A percentile compares a stretch with the other conserved stretches of the same genome.
Evolutionary conservation across 2,329 filamentous ascomycete genomes (phyloP).

Genomic region (Metarhizium sp.): DNA sequence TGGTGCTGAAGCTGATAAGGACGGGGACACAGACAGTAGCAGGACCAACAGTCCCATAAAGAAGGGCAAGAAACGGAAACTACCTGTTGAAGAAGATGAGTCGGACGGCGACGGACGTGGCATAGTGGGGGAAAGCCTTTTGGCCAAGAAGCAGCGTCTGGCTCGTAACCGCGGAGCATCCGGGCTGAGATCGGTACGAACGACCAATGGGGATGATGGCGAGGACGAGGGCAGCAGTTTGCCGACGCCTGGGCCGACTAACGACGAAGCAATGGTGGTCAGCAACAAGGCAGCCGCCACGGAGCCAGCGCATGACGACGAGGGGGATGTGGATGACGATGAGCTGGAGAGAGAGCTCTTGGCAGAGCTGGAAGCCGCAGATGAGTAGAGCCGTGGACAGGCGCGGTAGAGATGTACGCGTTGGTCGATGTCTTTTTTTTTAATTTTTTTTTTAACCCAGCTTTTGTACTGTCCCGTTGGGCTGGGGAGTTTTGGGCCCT

Average conservation of each 20-base stretch:
- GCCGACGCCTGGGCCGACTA: constrained; percentile 29
- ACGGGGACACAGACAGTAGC: constrained; percentile 20
- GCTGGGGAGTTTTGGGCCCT: not conserved
- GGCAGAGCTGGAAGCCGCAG: constrained; percentile 43
- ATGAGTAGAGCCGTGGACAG: constrained; percentile 8
- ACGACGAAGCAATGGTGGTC: constrained; percentile 20
- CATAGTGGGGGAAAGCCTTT: constrained; percentile 26
- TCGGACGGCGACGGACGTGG: constrained; percentile 22
- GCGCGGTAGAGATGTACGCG: no score
- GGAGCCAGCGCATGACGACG: constrained; percentile 17
- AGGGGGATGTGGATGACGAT: constrained; percentile 38
- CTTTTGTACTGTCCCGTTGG: not conserved
- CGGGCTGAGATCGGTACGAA: constrained; percentile 35
- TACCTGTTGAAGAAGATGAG: constrained; percentile 18
- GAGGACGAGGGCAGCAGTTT: constrained; percentile 26
- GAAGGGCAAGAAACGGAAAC: constrained; percentile 25
- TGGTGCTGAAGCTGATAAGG: constrained; percentile 17
- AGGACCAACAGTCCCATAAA: constrained; percentile 16
- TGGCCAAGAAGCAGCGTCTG: constrained; percentile 43
- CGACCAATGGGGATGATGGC: constrained; percentile 26
- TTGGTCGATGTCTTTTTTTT: no score
- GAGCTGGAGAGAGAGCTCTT: constrained; percentile 56
- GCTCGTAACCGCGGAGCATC: constrained; percentile 36
- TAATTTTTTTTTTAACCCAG: no score
- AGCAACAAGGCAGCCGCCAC: constrained; percentile 17